Evolutionary conservation across 1,284 basidiomycete species (phyloP).

Genomic region (Boletus calvinii): DNA sequence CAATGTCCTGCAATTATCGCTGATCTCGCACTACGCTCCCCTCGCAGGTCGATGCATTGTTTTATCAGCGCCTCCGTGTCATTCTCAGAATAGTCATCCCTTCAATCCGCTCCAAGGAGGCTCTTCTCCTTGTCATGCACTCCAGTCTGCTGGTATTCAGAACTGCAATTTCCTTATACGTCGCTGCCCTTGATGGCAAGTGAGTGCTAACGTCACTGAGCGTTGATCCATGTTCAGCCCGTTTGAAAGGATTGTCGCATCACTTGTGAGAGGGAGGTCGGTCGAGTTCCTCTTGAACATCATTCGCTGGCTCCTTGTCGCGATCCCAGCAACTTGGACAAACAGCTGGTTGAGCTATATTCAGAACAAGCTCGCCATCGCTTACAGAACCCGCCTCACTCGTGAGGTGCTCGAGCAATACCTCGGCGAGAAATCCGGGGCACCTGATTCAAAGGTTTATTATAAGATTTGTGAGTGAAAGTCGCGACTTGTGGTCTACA

Average conservation of each 20-base stretch:
- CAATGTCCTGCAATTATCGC: neutral
- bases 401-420: slow-evolving; percentile 83
- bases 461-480: slow-evolving; percentile 80
- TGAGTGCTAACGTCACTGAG: slow-evolving; percentile 39
- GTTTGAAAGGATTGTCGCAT: slow-evolving; percentile 80
- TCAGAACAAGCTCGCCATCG: slow-evolving; percentile 91
- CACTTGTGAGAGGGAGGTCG: slow-evolving; percentile 87
- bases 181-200: slow-evolving; percentile 93
- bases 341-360: slow-evolving; percentile 96
- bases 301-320: slow-evolving; percentile 86
- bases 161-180: slow-evolving; percentile 92
- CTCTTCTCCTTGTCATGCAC: slow-evolving; percentile 83
- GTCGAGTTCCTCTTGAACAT: slow-evolving; percentile 84
- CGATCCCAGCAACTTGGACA: slow-evolving; percentile 95
- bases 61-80: slow-evolving; percentile 77
- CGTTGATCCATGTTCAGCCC: neutral
- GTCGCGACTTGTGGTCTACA: neutral
- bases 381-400: slow-evolving; percentile 89
- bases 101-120: slow-evolving; percentile 81
- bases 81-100: slow-evolving; percentile 92
- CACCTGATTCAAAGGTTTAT: slow-evolving; percentile 71
- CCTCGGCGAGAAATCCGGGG: slow-evolving; percentile 71
- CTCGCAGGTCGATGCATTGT: slow-evolving; percentile 82
- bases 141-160: slow-evolving; percentile 85
- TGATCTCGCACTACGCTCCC: neutral